Base-by-base conservation (phyloP, 2,329 filamentous ascomycete genomes). In the Trichoderma pleuroti region DNA sequence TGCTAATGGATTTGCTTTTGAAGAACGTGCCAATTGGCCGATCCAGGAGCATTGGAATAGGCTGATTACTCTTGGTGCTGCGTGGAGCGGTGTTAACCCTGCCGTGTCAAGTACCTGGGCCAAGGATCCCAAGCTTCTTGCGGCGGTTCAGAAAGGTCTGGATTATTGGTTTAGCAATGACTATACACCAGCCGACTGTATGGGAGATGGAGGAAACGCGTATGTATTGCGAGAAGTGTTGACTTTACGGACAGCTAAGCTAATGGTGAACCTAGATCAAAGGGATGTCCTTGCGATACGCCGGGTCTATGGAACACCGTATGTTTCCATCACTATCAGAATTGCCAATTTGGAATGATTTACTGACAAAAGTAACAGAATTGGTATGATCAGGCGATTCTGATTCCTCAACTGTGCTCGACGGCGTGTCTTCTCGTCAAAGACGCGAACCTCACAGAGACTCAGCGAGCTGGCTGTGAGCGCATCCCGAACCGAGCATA, bases 161-260 rank as follows among this genome's bases (percentile, higher is more conserved):
- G 72, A 74, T 28, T 75, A 75, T 26, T 76, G 75, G 75, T 75
- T 76, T 46, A 70, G 72, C 56, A 75, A 75, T 54, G 74, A 76
- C 61, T 75, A 75, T 30, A 64, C 57, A 5, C 70, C 72, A 1
- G 65, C 63, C 2, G 75, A 74, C 57, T 76, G 75, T 39, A 71
- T 76, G 52, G 75, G 72, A 24, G 30, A 74, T n/a, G 74, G 74
- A 18, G 75, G 75, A 16, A 34, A 71, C 49, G 67, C 70, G 71
- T 73, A 24, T 70, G 72, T 66, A 11, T 57, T 57, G 16, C 18
- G 18, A 32, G 39, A 26, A 12, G 18, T 21, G 14, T 14, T 5
- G 24, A 42, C 21, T 66, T 1, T 66, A 5, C n/a, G 18, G 18
- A 24, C 9, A 5, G 24, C 0, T 1, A n/a, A 21, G 12, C 63